Evolutionary conservation across 2,329 filamentous ascomycete genomes (phyloP).

Genomic region (Hymenoscyphus fraxineus): DNA sequence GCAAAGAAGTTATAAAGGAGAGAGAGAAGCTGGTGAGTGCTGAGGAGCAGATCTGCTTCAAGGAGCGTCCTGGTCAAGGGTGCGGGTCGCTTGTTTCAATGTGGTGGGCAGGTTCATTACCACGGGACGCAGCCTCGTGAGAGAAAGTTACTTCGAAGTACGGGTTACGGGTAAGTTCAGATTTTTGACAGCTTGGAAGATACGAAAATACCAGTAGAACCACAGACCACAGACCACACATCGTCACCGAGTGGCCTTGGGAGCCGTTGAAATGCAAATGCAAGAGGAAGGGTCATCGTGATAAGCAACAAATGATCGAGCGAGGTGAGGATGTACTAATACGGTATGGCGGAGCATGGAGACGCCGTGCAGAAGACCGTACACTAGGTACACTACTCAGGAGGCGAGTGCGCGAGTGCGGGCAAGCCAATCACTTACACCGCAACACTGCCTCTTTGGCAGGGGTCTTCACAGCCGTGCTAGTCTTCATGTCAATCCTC

Average conservation of each 20-base stretch:
- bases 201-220: too few relatives aligned
- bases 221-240: too few relatives aligned
- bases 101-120: too few relatives aligned
- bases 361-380: not conserved
- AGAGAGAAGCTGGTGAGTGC: not conserved
- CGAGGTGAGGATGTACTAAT: not conserved
- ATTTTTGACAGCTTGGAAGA: too few relatives aligned
- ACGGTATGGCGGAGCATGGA: not conserved
- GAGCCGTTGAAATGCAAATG: not conserved
- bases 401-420: not conserved
- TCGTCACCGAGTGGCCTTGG: too few relatives aligned
- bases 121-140: too few relatives aligned
- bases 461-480: conserved; percentile 3
- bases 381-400: not conserved
- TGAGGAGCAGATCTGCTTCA: too few relatives aligned
- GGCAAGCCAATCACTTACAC: not conserved
- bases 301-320: not conserved
- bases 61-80: too few relatives aligned
- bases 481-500: not conserved
- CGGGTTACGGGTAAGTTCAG: too few relatives aligned
- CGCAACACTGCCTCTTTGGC: not conserved
- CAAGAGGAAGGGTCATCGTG: not conserved
- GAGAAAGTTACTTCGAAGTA: too few relatives aligned
- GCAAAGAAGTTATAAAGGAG: not conserved
- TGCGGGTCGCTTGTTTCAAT: too few relatives aligned